A percentile compares a stretch with the other conserved stretches of the same genome.
Evolutionary conservation across 2,329 filamentous ascomycete species (phyloP).

Genomic region (Claviceps sp.): DNA sequence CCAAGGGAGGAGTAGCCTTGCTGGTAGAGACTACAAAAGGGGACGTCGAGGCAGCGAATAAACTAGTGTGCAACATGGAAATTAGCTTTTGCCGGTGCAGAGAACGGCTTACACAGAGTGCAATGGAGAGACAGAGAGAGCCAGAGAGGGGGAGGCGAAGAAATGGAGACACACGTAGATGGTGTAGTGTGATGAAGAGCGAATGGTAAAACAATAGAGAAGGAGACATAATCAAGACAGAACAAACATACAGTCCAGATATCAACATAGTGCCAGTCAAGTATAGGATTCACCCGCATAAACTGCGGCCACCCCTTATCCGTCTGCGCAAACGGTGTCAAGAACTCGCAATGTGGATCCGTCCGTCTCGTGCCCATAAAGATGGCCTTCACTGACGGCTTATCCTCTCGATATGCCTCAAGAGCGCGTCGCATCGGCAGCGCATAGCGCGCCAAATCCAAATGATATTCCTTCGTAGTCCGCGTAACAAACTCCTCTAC

Average conservation of each 20-base stretch:
- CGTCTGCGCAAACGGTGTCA: slow-evolving; percentile 77
- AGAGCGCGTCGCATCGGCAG: slow-evolving; percentile 74
- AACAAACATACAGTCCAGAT: slow-evolving; percentile 62
- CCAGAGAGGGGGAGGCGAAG: not conserved
- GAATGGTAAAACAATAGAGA: not conserved
- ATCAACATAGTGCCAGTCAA: slow-evolving; percentile 94
- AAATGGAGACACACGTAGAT: not conserved
- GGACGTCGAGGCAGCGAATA: slow-evolving; percentile 62
- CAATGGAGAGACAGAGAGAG: not conserved
- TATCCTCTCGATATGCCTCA: slow-evolving; percentile 56
- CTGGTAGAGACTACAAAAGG: slow-evolving; percentile 82
- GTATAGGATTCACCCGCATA: slow-evolving; percentile 86
- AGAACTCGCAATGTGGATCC: slow-evolving; percentile 70
- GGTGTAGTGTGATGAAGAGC: too few relatives aligned
- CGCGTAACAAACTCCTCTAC: slow-evolving; percentile 71
- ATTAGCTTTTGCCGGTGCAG: too few relatives aligned
- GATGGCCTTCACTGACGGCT: slow-evolving; percentile 47
- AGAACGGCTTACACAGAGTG: too few relatives aligned
- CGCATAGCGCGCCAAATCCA: slow-evolving; percentile 62
- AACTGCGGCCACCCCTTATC: slow-evolving; percentile 84
- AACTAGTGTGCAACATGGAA: slow-evolving; percentile 37
- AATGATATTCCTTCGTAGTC: slow-evolving; percentile 55
- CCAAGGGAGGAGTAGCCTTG: slow-evolving; percentile 84
- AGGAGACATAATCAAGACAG: not conserved
- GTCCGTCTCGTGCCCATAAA: slow-evolving; percentile 62